These are phyloP conservation scores for Myxozyma neotropica DNA, from an alignment of 805 yeast genomes.

Conservation along the genomic window DNA sequence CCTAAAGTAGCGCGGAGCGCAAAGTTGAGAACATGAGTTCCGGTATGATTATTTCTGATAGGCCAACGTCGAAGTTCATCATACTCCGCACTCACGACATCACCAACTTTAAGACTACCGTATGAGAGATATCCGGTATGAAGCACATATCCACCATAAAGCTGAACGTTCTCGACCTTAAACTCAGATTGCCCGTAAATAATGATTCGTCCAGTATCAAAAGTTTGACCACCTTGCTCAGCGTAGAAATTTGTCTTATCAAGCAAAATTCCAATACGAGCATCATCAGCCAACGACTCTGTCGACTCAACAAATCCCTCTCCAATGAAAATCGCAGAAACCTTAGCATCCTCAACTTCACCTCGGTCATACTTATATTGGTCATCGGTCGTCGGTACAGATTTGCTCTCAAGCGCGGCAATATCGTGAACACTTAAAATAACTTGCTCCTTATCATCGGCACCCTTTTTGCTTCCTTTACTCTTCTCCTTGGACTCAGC, in stretches of 20 bases:
- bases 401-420: constrained; percentile 61
- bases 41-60: constrained; percentile 95
- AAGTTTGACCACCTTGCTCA: constrained; percentile 99
- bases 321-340: constrained; percentile 69
- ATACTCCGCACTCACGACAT: constrained; percentile 77
- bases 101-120: constrained; percentile 70
- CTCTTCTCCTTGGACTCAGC: constrained; percentile 92
- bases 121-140: constrained; percentile 87
- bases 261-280: constrained; percentile 76
- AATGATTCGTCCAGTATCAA: constrained; percentile 89
- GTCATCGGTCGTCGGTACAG: constrained; percentile 82
- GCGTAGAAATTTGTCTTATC: constrained; percentile 96
- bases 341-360: constrained; percentile 60
- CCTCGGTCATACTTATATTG: constrained; percentile 70
- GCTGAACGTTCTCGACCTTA: constrained; percentile 87
- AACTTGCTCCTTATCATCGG: constrained; percentile 57
- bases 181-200: constrained; percentile 87
- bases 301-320: constrained; percentile 56
- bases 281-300: constrained; percentile 47
- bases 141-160: constrained; percentile 90
- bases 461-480: constrained; percentile 74
- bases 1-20: constrained; percentile 88
- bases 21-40: constrained; percentile 91
- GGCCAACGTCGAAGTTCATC: constrained; percentile 96
- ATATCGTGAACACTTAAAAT: constrained; percentile 91